Evolutionary conservation across 2,329 filamentous ascomycete genomes (phyloP).

Genomic region (Ophiocordyceps camponoti-floridani): DNA sequence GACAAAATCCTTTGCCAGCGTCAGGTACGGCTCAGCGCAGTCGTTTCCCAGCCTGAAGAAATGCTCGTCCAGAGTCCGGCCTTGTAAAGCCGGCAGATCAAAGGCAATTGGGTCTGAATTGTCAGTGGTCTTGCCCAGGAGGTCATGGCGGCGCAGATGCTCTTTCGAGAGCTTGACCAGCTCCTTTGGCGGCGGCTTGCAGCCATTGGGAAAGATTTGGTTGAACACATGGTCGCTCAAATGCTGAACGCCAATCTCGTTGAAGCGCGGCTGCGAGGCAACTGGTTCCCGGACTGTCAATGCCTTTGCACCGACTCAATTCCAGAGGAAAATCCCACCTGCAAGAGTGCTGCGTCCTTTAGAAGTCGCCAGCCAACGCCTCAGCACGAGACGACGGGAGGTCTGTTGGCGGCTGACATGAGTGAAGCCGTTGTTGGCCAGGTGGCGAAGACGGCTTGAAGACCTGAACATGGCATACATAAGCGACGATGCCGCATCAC

Average conservation of each 20-base stretch:
- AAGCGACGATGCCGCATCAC: slow-evolving; percentile 10
- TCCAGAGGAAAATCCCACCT: slow-evolving; percentile 14
- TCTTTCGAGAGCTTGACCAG: slow-evolving; percentile 66
- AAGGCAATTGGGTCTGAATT: slow-evolving; percentile 61
- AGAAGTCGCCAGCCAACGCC: slow-evolving; percentile 10
- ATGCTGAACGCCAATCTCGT: slow-evolving; percentile 89
- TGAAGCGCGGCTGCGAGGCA: slow-evolving; percentile 50
- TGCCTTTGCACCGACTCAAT: neutral
- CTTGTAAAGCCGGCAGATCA: slow-evolving; percentile 64
- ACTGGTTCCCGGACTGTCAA: slow-evolving; percentile 13
- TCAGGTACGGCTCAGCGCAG: slow-evolving; percentile 69
- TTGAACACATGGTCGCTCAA: slow-evolving; percentile 66
- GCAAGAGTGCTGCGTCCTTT: slow-evolving; percentile 17
- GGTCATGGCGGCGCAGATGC: slow-evolving; percentile 69
- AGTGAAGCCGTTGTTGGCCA: slow-evolving; percentile 27
- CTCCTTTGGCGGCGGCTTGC: slow-evolving; percentile 42
- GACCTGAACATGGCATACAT: slow-evolving; percentile 13
- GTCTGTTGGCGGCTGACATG: slow-evolving; percentile 31
- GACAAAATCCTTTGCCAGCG: slow-evolving; percentile 57
- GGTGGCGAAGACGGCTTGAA: slow-evolving; percentile 20
- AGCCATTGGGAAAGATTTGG: slow-evolving; percentile 56
- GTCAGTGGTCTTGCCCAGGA: slow-evolving; percentile 82
- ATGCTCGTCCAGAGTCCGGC: slow-evolving; percentile 75
- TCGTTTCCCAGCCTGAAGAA: slow-evolving; percentile 79
- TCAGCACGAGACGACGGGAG: slow-evolving; percentile 17